Percentiles rank a stretch among this genome's conserved stretches.
phyloP scores from a whole-genome alignment of 2,329 filamentous ascomycete species.

The Penicillium sp. region DNA sequence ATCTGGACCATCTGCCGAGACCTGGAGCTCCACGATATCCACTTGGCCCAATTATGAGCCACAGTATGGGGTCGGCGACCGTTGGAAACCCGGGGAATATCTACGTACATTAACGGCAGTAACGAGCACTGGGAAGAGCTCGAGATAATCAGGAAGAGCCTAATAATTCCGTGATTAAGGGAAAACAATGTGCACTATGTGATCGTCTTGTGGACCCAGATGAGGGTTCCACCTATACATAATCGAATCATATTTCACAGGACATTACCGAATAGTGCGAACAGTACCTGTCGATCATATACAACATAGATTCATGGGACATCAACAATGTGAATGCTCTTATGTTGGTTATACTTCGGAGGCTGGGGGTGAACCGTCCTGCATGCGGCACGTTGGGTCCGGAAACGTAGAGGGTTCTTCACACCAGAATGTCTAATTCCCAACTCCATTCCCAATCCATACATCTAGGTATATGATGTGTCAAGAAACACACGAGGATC shows the following conservation, averaged over 20 bases:
- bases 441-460: background rate
- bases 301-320: background rate
- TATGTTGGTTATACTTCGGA: no score
- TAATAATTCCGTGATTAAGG: no score
- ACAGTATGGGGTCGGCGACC: background rate
- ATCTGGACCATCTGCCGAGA: background rate
- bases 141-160: no score
- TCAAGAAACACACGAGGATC: background rate
- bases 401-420: no score
- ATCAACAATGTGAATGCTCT: background rate
- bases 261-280: background rate
- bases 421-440: background rate
- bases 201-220: constrained; percentile 6
- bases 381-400: no score
- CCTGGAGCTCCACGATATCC: background rate
- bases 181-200: background rate
- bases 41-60: background rate
- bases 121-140: background rate
- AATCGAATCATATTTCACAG: background rate
- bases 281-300: constrained; percentile 4
- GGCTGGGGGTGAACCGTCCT: no score
- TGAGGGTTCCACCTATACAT: background rate
- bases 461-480: background rate
- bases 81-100: background rate
- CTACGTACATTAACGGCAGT: no score